Evolutionary conservation across 345 rosid genomes (phyloP).

Genomic region (Xanthoceras sorbifolium): DNA sequence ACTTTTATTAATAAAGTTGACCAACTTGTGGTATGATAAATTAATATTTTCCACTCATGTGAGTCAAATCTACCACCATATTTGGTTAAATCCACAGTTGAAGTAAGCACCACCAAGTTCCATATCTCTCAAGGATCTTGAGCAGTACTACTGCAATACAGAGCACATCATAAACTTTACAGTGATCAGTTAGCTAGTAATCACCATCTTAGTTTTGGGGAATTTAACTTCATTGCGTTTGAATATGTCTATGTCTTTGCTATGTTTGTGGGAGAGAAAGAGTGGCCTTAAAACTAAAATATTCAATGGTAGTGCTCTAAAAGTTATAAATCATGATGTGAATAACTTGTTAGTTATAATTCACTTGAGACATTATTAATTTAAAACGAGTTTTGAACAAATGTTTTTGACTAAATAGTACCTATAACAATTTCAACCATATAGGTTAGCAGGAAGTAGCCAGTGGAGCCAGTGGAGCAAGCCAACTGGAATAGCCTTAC

Average conservation of each 20-base stretch:
- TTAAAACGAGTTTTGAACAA: too few relatives aligned
- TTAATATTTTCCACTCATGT: neutral
- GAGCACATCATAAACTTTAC: slow-evolving; percentile 17
- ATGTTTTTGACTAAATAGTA: too few relatives aligned
- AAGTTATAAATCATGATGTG: too few relatives aligned
- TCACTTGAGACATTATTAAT: too few relatives aligned
- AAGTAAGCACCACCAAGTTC: neutral
- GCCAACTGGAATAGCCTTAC: neutral
- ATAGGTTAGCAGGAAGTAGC: too few relatives aligned
- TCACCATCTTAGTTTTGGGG: neutral
- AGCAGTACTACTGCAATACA: slow-evolving; percentile 15
- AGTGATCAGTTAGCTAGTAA: neutral
- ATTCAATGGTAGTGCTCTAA: neutral
- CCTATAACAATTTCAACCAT: neutral
- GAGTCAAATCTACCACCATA: neutral
- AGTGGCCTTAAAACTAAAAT: neutral
- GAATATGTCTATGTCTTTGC: neutral
- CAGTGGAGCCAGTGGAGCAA: too few relatives aligned
- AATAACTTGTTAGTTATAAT: too few relatives aligned
- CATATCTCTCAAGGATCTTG: neutral
- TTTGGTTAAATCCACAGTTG: neutral
- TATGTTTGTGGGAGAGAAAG: neutral
- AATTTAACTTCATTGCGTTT: neutral
- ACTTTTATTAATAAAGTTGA: neutral
- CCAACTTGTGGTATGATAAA: neutral